Evolutionary conservation across 768 basidiomycete genomes (phyloP).

Genomic region (Naematelia aurantialba): DNA sequence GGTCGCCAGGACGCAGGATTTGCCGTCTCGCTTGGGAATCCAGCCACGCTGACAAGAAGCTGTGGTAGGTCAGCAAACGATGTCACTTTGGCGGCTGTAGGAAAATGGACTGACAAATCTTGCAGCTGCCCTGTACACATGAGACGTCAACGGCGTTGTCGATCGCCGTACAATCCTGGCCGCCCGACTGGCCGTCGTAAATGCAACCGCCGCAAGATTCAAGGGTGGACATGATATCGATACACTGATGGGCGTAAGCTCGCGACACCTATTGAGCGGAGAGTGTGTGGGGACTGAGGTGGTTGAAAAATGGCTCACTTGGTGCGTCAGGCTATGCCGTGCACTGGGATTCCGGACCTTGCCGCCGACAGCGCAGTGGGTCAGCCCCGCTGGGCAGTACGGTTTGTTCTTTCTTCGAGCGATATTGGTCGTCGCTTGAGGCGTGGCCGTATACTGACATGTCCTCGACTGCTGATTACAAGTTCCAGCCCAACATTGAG

Average conservation of each 20-base stretch:
- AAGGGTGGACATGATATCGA: neutral
- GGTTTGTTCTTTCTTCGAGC: neutral
- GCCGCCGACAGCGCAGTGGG: neutral
- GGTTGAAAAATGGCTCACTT: too few species aligned
- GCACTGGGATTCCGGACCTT: neutral
- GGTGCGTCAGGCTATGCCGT: too few species aligned
- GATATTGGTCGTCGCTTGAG: constrained; percentile 2
- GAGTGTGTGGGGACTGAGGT: too few species aligned
- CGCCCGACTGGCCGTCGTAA: neutral
- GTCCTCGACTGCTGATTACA: neutral
- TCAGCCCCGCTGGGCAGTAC: neutral
- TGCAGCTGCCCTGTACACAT: constrained; percentile 1
- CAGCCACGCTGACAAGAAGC: neutral
- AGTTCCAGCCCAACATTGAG: neutral
- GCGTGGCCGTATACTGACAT: neutral
- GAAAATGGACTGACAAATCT: neutral
- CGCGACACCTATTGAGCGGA: neutral
- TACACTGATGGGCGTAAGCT: neutral
- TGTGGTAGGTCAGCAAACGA: neutral
- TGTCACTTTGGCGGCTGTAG: neutral
- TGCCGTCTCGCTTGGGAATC: neutral
- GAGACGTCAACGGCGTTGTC: constrained; percentile 1
- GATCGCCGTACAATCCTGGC: neutral
- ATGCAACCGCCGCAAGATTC: constrained; percentile 5
- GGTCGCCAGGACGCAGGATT: neutral